These are phyloP conservation scores for Lactifluus pinguis DNA, from an alignment of 768 basidiomycete genomes.

Conservation along the genomic window DNA sequence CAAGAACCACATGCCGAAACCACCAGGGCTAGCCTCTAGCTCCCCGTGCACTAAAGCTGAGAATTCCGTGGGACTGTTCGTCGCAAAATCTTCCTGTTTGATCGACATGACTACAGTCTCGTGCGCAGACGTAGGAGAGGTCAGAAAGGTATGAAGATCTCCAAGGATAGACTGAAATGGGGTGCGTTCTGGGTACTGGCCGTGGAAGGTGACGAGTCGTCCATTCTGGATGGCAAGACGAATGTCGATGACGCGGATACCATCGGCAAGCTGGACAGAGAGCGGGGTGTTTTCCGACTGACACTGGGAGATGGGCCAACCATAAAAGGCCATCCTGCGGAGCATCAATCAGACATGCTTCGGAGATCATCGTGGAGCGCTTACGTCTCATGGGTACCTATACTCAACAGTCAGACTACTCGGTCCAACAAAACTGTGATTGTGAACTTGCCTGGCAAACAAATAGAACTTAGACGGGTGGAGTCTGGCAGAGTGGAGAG, in stretches of 20 bases:
- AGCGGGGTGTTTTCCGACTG: conserved; percentile 59
- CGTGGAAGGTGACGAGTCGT: conserved; percentile 71
- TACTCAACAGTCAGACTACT: conserved; percentile 3
- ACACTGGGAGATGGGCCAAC: conserved; percentile 83
- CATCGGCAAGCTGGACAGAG: conserved; percentile 57
- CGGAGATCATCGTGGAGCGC: conserved; percentile 13
- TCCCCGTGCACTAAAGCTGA: conserved; percentile 57
- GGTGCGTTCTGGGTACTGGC: conserved; percentile 60
- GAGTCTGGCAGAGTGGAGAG: conserved; percentile 55
- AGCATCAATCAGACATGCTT: not conserved
- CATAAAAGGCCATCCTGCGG: conserved; percentile 70
- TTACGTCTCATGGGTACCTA: conserved; percentile 66
- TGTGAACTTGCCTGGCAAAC: conserved; percentile 57
- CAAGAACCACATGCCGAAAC: conserved; percentile 66
- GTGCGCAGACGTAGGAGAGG: conserved; percentile 40
- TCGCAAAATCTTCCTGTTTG: conserved; percentile 73
- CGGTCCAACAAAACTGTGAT: not conserved
- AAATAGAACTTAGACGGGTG: conserved; percentile 59
- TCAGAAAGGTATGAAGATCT: conserved; percentile 56
- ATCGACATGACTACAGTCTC: conserved; percentile 84
- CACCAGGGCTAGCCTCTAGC: conserved; percentile 46
- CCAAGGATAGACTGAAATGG: conserved; percentile 58
- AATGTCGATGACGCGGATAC: conserved; percentile 76
- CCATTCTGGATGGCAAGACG: conserved; percentile 60
- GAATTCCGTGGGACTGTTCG: conserved; percentile 41